Base-by-base conservation (phyloP, 495 filamentous ascomycete genomes). In the Podospora pseudocomata region DNA sequence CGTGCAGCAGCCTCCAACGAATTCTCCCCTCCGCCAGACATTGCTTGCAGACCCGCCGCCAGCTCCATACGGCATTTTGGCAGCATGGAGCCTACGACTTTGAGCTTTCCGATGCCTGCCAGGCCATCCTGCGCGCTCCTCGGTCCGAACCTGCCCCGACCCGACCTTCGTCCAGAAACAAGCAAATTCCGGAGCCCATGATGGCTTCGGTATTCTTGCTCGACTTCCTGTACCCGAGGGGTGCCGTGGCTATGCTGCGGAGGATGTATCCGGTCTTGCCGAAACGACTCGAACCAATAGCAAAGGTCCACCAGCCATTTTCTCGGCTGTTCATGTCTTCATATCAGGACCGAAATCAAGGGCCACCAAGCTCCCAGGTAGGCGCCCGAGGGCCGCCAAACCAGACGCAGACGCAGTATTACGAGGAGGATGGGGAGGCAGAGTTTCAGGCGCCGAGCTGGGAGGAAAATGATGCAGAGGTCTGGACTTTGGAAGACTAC, bases 1-100 rank as follows among this genome's bases (percentile, higher is more conserved):
- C 86, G 82, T 91, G 89, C 84, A 71, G 86, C 77, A 87, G 86
- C 76, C 77, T 85, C 79, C 86, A 87, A 76, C 84, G 85, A 80
- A 83, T 90, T 71, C 79, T 92, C 70, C 89, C 86, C 72, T 81
- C 83, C 67, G 74, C 85, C 49, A 82, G 70, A 80, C 57, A 81
- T 81, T 68, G 77, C 83, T n/a, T 79, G 85, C 70, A 86, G 82
- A 86, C 80, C 71, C 81, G 83, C 71, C 86, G 86, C 60, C 80
- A 82, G 61, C 83, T 94, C 18, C 88, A 89, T 69, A 86, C 85
- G 28, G 75, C 80, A 64, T 90, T 92, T 67, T 92, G 89, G 86
- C 83, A 86, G 62, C 86, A 92, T 80, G 87, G 84, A 44, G 84
- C 82, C 54, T 74, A 81, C 68, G 80, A 85, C 49, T 75, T 88